These are phyloP conservation scores for Cyclotella kingstonii DNA, from an alignment of 108 stramenopile genomes.

Conservation along the genomic window DNA sequence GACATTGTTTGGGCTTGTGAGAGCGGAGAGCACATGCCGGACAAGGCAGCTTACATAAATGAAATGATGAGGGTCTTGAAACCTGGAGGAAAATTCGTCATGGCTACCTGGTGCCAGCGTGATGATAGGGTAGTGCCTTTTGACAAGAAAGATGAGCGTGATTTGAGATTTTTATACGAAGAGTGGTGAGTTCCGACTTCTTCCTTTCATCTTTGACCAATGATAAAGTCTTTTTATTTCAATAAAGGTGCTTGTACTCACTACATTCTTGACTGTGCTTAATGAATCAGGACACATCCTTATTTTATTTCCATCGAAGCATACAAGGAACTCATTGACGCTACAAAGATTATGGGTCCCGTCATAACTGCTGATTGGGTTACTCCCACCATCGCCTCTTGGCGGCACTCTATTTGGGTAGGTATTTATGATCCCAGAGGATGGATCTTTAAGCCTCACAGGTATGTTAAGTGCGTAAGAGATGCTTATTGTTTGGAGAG, in stretches of 20 bases:
- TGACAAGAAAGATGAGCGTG: conserved; percentile 81
- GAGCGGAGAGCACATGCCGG: conserved; percentile 98
- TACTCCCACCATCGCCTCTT: conserved; percentile 84
- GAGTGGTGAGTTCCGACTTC: conserved; percentile 73
- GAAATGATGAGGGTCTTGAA: conserved; percentile 98
- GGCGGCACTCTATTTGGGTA: conserved; percentile 95
- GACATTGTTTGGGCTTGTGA: conserved; percentile 98
- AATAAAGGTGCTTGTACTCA: too few relatives aligned
- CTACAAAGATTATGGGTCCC: conserved; percentile 82
- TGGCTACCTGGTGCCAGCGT: conserved; percentile 97
- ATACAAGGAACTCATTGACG: conserved; percentile 84
- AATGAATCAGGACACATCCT: conserved; percentile 78
- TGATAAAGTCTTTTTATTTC: too few relatives aligned
- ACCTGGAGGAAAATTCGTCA: conserved; percentile 94
- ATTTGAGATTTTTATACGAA: conserved; percentile 93
- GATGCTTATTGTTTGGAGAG: conserved; percentile 94
- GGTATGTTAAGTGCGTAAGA: conserved; percentile 83
- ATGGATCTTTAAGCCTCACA: conserved; percentile 86
- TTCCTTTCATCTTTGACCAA: neutral
- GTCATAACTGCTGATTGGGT: conserved; percentile 90
- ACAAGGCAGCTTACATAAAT: conserved; percentile 92
- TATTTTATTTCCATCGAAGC: conserved; percentile 95
- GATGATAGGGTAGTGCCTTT: conserved; percentile 84
- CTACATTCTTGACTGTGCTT: neutral
- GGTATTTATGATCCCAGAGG: conserved; percentile 92